These are phyloP conservation scores for Penicillium sp. DNA, from an alignment of 2,329 filamentous ascomycete genomes.

Conservation along the genomic window DNA sequence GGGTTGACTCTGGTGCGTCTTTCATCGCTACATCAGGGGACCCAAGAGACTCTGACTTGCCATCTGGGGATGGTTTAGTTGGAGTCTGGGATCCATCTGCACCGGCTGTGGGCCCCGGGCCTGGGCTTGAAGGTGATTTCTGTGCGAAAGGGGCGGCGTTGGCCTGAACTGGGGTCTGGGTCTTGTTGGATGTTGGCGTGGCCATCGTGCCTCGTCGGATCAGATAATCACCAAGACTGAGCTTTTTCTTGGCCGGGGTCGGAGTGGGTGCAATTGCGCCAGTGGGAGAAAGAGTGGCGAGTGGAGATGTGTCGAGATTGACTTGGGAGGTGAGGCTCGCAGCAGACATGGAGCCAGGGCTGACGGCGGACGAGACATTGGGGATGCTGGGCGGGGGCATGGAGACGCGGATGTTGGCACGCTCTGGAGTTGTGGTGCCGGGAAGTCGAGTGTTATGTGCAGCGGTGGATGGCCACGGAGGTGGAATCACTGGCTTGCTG, in stretches of 20 bases:
- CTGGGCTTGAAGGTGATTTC: conserved; percentile 24
- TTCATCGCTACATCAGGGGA: conserved; percentile 36
- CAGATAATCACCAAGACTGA: conserved; percentile 54
- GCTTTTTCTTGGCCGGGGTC: conserved; percentile 54
- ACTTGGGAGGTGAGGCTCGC: conserved; percentile 33
- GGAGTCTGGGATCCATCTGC: conserved; percentile 12
- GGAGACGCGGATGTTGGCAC: conserved; percentile 31
- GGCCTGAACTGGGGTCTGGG: conserved; percentile 29
- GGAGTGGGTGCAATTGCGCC: conserved; percentile 42
- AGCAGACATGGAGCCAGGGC: conserved; percentile 35
- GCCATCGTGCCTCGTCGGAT: conserved; percentile 44
- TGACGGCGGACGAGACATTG: conserved; percentile 27
- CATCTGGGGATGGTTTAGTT: conserved; percentile 19
- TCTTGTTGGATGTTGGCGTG: conserved; percentile 46
- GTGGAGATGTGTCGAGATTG: conserved; percentile 30
- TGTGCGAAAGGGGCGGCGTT: conserved; percentile 28
- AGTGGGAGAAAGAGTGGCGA: conserved; percentile 23
- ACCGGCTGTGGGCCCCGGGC: conserved; percentile 17
- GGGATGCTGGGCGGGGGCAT: conserved; percentile 28
- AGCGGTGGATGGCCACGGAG: conserved; percentile 42
- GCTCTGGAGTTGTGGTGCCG: conserved; percentile 8
- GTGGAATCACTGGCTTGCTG: conserved; percentile 26
- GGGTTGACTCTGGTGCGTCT: conserved; percentile 32
- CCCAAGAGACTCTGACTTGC: conserved; percentile 24
- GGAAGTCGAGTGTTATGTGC: conserved; percentile 41